phyloP scores from a whole-genome alignment of 2,329 filamentous ascomycete species.

The Colletotrichum paranaense region DNA sequence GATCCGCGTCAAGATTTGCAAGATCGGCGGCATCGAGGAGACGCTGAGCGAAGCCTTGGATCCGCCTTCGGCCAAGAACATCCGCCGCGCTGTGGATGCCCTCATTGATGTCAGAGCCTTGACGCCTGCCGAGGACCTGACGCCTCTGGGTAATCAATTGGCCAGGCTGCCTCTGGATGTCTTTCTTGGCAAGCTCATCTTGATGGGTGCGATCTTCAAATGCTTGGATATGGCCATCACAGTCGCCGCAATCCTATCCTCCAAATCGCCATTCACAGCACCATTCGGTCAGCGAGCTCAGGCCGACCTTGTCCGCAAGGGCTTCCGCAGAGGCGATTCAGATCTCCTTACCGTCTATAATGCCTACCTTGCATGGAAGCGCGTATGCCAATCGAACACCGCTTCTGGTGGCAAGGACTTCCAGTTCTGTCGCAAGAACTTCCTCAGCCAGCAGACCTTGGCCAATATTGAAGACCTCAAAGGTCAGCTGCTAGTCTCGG shows the following conservation, averaged over 20 bases:
- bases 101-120: constrained; percentile 93
- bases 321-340: constrained; percentile 88
- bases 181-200: constrained; percentile 91
- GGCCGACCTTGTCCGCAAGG: constrained; percentile 81
- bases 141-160: constrained; percentile 85
- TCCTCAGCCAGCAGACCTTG: constrained; percentile 88
- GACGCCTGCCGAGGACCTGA: constrained; percentile 84
- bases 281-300: constrained; percentile 87
- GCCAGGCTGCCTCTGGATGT: constrained; percentile 92
- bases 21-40: constrained; percentile 91
- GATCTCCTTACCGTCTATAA: constrained; percentile 95
- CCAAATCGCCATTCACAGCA: constrained; percentile 92
- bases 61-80: constrained; percentile 90
- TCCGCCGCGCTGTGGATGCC: constrained; percentile 90
- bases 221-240: constrained; percentile 94
- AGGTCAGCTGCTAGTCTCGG: constrained; percentile 84
- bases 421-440: constrained; percentile 95
- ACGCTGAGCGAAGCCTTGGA: constrained; percentile 90
- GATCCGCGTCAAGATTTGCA: constrained; percentile 97
- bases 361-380: constrained; percentile 90
- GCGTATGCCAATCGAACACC: constrained; percentile 76
- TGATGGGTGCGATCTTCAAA: constrained; percentile 87
- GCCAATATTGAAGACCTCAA: constrained; percentile 96
- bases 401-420: constrained; percentile 75
- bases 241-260: constrained; percentile 91